Percentiles rank a stretch among this genome's conserved stretches.
phyloP scores from a whole-genome alignment of 345 rosid species.

The Aquilaria yunnanensis region DNA sequence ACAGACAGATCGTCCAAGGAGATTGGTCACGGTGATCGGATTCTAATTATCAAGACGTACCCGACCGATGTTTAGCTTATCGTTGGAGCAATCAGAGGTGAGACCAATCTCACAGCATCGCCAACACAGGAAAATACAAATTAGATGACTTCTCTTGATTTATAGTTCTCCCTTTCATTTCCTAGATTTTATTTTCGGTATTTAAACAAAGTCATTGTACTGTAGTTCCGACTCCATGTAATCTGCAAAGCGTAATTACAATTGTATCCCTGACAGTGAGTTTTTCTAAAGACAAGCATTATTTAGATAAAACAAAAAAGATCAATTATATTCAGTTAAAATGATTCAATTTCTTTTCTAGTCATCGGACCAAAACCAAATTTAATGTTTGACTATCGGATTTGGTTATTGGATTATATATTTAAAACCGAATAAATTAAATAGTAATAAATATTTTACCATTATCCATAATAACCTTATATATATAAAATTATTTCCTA shows the following conservation, averaged over 20 bases:
- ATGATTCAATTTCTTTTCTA: background rate
- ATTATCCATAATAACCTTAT: too few relatives aligned
- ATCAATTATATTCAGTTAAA: background rate
- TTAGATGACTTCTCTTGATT: background rate
- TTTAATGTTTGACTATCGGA: too few relatives aligned
- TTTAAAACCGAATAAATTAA: too few relatives aligned
- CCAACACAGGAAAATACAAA: constrained; percentile 9
- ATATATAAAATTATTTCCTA: too few relatives aligned
- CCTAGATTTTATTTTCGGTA: background rate
- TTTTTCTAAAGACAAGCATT: background rate
- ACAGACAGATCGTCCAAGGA: constrained; percentile 9
- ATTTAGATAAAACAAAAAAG: background rate
- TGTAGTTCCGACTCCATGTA: too few relatives aligned
- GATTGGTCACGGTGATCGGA: constrained; percentile 12
- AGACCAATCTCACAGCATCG: constrained; percentile 23
- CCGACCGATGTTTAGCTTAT: constrained; percentile 24
- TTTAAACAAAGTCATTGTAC: background rate
- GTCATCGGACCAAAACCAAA: too few relatives aligned
- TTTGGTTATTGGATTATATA: too few relatives aligned
- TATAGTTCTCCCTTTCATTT: background rate
- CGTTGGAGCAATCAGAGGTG: constrained; percentile 26
- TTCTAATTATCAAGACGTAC: constrained; percentile 26
- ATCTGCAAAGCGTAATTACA: too few relatives aligned
- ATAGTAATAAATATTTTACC: too few relatives aligned
- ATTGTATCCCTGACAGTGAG: too few relatives aligned